Base-by-base conservation (phyloP, 192 early-diverging fungal genomes). In the Entomortierella beljakovae region DNA sequence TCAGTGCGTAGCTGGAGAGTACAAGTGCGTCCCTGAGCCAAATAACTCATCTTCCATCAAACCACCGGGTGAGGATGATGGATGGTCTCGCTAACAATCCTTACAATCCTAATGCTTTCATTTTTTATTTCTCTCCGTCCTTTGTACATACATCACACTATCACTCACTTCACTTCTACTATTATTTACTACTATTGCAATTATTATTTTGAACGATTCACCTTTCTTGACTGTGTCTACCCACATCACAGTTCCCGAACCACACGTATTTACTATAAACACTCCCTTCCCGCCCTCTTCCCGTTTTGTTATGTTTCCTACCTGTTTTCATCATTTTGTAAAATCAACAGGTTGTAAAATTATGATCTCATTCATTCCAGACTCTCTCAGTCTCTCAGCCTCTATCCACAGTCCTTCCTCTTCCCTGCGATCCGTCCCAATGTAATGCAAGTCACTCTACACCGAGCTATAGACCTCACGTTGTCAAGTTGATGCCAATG, bases 1-100 rank as follows among this genome's bases (percentile, higher is more conserved):
- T 40, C 75, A 79, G 56, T 79, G 75, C 22, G 75, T 79, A 23
- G 75, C 61, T 48, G 75, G 75, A 46, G 75, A 79, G 57, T 79
- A 79, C 61, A 79, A 79, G 29, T 79, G 75, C 32, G 68, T 79
- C 35, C 55, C 67, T 65, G 75, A 79, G 33, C 67, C 75, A 1
- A 79, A 79, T 57, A 79, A 57, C 48, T 64, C 51, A 15, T 32
- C 42, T n/a, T 70, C 75, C 1, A 59, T 62, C 8, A 79, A 79
- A 51, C 61, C 67, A 6, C 75, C 75, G 28, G 75, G 75, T 25
- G 75, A 79, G 32, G 75, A 70, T 20, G 75, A 70, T 59, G 68
- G 67, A 31, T 79, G 75, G 75, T 70, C 75, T 35, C 75, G 75
- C 23, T 79, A 43, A 61, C 48, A 29, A 26, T 8, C 6, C 22